These are phyloP conservation scores for Massarina eburnea DNA, from an alignment of 2,329 filamentous ascomycete species.

Conservation along the genomic window DNA sequence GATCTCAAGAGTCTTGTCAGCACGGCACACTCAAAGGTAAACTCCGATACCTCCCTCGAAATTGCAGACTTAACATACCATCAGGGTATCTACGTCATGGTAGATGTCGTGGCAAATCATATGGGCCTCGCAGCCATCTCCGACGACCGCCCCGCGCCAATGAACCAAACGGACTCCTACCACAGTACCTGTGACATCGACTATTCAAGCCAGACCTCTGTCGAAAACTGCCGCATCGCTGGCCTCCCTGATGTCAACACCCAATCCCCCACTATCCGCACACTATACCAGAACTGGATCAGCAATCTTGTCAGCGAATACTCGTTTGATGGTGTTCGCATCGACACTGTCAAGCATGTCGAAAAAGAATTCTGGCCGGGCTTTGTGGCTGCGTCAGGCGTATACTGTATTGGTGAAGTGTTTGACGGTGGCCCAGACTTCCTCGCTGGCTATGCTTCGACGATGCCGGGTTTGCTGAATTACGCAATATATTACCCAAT, in stretches of 20 bases:
- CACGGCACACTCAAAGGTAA: slow-evolving; percentile 50
- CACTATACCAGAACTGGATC: slow-evolving; percentile 32
- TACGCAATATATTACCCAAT: slow-evolving; percentile 55
- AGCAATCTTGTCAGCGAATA: slow-evolving; percentile 34
- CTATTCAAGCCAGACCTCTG: slow-evolving; percentile 33
- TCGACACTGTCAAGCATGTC: slow-evolving; percentile 65
- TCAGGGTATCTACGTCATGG: slow-evolving; percentile 49
- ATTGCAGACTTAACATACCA: not conserved
- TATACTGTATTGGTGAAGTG: slow-evolving; percentile 65
- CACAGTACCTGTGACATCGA: slow-evolving; percentile 31
- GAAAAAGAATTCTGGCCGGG: slow-evolving; percentile 59
- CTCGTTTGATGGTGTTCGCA: slow-evolving; percentile 56
- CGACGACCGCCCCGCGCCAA: slow-evolving; percentile 29
- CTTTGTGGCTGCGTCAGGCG: slow-evolving; percentile 56
- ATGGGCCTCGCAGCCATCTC: slow-evolving; percentile 32
- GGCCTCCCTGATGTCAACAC: slow-evolving; percentile 35
- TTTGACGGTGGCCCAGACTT: slow-evolving; percentile 57
- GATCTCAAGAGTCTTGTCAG: slow-evolving; percentile 51
- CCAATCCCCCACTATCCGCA: slow-evolving; percentile 22
- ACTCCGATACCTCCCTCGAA: slow-evolving; percentile 23
- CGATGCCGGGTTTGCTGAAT: slow-evolving; percentile 63
- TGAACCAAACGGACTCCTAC: slow-evolving; percentile 31
- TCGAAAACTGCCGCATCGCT: slow-evolving; percentile 36
- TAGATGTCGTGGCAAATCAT: slow-evolving; percentile 56
- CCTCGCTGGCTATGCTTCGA: slow-evolving; percentile 55